Evolutionary conservation across 371 early-diverging fungal genomes (phyloP).

Genomic region (Parasitella parasitica): DNA sequence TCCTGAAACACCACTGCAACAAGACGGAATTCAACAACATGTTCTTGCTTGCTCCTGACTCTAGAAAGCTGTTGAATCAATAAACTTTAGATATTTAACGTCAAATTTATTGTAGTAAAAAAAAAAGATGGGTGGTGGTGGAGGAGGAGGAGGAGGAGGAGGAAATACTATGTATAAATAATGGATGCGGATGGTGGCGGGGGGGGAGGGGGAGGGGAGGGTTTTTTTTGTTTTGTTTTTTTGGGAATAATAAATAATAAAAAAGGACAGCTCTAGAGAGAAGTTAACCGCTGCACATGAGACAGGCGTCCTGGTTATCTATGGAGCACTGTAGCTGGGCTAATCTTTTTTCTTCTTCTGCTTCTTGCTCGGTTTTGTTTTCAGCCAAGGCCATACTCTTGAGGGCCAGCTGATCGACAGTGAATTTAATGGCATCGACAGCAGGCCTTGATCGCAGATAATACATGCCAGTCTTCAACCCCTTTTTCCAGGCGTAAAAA

Average conservation of each 20-base stretch:
- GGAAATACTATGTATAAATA: background rate
- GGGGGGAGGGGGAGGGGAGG: too few species aligned
- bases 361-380: slow-evolving; percentile 6
- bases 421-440: slow-evolving; percentile 97
- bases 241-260: background rate
- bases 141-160: background rate
- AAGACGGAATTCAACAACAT: slow-evolving; percentile 8
- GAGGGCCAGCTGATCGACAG: slow-evolving; percentile 65
- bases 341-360: slow-evolving; percentile 19
- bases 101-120: background rate
- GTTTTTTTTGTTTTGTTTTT: too few species aligned
- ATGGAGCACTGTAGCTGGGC: slow-evolving; percentile 73
- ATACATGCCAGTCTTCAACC: slow-evolving; percentile 99
- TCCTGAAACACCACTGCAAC: slow-evolving; percentile 13
- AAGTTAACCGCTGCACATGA: slow-evolving; percentile 83
- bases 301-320: slow-evolving; percentile 90
- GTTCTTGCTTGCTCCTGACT: slow-evolving; percentile 30
- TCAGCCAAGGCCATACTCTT: slow-evolving; percentile 35
- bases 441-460: slow-evolving; percentile 98
- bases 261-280: background rate
- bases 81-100: too few species aligned
- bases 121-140: background rate
- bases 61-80: too few species aligned
- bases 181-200: background rate
- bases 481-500: slow-evolving; percentile 99